These are phyloP conservation scores for Seminavis robusta DNA, from an alignment of 108 stramenopile genomes.

Conservation along the genomic window DNA sequence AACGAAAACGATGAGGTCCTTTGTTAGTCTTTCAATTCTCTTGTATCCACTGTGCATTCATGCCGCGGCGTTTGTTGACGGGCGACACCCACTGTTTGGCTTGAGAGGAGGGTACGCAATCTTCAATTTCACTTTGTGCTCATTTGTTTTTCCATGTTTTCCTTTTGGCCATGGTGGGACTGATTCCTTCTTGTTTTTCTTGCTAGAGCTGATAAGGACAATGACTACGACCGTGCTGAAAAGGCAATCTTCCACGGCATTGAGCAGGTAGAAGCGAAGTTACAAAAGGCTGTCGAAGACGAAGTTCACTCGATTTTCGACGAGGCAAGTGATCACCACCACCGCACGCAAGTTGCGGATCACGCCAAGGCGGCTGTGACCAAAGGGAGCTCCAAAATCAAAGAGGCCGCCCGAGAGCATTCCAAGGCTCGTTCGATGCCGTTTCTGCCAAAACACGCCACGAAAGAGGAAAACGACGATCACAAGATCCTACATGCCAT, in stretches of 20 bases:
- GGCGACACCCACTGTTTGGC: no score
- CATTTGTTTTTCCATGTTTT: no score
- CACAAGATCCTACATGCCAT: conserved; percentile 12
- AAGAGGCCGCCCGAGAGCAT: not conserved
- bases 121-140: no score
- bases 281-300: conserved; percentile 6
- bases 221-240: conserved; percentile 18
- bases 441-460: not conserved
- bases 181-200: no score
- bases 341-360: not conserved
- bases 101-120: no score
- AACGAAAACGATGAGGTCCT: no score
- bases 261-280: not conserved
- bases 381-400: not conserved
- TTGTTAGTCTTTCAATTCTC: no score
- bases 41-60: no score
- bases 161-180: no score
- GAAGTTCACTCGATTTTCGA: conserved; percentile 7
- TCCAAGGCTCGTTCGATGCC: not conserved
- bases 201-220: no score
- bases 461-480: conserved; percentile 1
- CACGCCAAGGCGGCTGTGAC: not conserved
- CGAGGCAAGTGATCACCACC: not conserved
- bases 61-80: no score
- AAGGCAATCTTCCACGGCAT: conserved; percentile 1